phyloP scores from a whole-genome alignment of 257 asterid species.

The Solanum appendiculatum region DNA sequence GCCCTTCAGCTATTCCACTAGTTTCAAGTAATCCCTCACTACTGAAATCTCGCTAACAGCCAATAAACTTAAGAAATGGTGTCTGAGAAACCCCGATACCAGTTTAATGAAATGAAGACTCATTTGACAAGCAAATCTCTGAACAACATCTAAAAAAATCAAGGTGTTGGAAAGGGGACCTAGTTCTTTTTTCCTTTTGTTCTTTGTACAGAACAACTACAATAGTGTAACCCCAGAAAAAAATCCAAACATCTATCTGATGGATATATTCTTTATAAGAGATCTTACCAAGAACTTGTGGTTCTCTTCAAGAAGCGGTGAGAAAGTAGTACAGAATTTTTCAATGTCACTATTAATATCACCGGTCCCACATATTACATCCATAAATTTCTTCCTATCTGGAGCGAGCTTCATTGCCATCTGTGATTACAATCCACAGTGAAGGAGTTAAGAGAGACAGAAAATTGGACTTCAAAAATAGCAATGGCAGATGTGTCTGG shows the following conservation, averaged over 20 bases:
- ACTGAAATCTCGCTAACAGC: neutral
- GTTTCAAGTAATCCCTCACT: neutral
- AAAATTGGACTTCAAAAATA: neutral
- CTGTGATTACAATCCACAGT: constrained; percentile 30
- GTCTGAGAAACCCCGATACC: neutral
- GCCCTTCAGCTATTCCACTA: neutral
- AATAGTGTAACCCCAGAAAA: neutral
- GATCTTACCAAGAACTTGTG: constrained; percentile 89
- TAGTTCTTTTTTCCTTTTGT: neutral
- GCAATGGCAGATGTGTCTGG: neutral
- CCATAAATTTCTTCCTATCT: constrained; percentile 90
- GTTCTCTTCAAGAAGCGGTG: constrained; percentile 85
- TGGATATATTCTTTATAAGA: neutral
- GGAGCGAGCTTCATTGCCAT: constrained; percentile 99
- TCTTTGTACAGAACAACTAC: neutral
- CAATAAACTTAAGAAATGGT: neutral
- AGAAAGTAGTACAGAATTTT: constrained; percentile 61
- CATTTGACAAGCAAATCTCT: neutral
- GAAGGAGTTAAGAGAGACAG: neutral
- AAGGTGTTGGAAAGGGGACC: neutral
- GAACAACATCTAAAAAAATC: neutral
- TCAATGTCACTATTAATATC: constrained; percentile 61
- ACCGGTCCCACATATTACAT: constrained; percentile 63
- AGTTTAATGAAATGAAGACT: neutral
- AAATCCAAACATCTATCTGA: neutral